Conservation (phyloP, 352 stramenopile genomes). For the Phytopythium mirpurense region DNA sequence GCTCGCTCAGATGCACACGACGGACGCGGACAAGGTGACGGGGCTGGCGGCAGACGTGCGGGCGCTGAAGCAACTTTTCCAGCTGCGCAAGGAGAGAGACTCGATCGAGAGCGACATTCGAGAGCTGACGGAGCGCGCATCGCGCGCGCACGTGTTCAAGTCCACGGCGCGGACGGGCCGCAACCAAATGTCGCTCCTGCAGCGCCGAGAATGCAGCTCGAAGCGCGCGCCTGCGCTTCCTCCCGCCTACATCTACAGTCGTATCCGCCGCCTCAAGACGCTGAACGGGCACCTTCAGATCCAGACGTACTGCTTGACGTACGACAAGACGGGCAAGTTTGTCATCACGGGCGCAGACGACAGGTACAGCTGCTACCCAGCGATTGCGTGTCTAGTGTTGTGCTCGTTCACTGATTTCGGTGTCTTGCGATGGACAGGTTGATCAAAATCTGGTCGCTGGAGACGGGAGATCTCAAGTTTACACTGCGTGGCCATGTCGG, state of each 20-base stretch:
- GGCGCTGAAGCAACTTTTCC: constrained; percentile 66
- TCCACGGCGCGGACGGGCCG: constrained; percentile 34
- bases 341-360: constrained; percentile 98
- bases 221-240: constrained; percentile 26
- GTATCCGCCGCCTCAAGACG: constrained; percentile 75
- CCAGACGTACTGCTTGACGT: constrained; percentile 94
- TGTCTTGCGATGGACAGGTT: no score
- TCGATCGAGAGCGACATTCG: constrained; percentile 28
- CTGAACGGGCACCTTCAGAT: constrained; percentile 93
- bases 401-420: constrained; percentile 7
- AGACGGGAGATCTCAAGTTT: constrained; percentile 74
- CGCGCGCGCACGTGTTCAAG: constrained; percentile 37
- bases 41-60: constrained; percentile 66
- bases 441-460: constrained; percentile 95
- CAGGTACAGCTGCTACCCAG: constrained; percentile 28
- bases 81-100: constrained; percentile 44
- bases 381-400: constrained; percentile 2
- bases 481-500: constrained; percentile 82
- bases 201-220: constrained; percentile 44
- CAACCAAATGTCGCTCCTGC: constrained; percentile 57
- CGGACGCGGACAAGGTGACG: constrained; percentile 27
- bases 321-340: constrained; percentile 93
- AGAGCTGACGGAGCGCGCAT: constrained; percentile 30
- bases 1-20: constrained; percentile 28
- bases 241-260: constrained; percentile 66